Base-by-base conservation (phyloP, 306 rosid genomes). In the Trifolium pratense region DNA sequence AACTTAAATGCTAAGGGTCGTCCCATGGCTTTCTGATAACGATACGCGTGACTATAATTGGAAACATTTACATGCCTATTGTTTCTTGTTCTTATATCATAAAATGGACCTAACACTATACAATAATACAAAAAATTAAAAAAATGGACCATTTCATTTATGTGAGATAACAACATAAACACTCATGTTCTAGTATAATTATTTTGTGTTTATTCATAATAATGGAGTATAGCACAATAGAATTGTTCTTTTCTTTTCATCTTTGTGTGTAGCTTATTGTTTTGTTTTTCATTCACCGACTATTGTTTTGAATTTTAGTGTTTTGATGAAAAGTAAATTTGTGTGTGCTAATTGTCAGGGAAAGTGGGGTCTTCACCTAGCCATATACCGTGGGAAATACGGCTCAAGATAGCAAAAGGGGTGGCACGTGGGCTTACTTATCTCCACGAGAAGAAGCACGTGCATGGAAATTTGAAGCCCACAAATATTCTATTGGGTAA, bases 391-490 rank as follows among this genome's bases (percentile, higher is more conserved):
- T 94, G 99, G 99, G 99, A 91, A 43, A 43, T 86, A 0, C 66
- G 97, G 88, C 83, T 91, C 36, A 90, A 82, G 85, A 90, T 94
- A 70, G 99, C 96, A 0, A 91, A 80, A 78, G 99, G 99, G 29
- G 86, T 94, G 71, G 97, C 97, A 42, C 97, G 99, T 81, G 99
- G 99, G 53, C 88, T 91, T 0, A 70, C 89, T 7, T 88, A 89
- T 72, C 97, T 94, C 72, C 99, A 94, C 59, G 99, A 94, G 43
- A 94, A 94, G 90, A 94, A 94, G 84, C 97, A 94, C 79, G 96
- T 94, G 81, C 99, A 91, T 52, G 96, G 91, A 23, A 94, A 94
- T 66, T 80, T 94, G 74, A 89, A 87, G 90, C 99, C 99, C 8
- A 90, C 88, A 65, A 91, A 94, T 77, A 78, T 94, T 81, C 91